Evolutionary conservation across 306 rosid species (phyloP).

Genomic region (Lathyrus aphaca): DNA sequence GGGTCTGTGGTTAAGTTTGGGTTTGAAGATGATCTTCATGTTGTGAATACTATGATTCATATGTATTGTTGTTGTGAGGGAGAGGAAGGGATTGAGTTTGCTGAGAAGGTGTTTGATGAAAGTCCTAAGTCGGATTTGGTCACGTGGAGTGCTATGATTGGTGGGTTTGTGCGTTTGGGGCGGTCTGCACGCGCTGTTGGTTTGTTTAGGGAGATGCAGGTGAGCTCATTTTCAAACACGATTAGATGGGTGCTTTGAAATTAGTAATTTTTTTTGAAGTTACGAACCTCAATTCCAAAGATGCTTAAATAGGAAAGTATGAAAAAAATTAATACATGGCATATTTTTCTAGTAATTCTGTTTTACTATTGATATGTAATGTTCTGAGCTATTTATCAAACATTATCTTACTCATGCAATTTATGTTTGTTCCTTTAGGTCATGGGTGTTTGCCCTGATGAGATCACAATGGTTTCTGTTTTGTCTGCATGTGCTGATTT

Average conservation of each 20-base stretch:
- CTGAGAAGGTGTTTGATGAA: conserved; percentile 74
- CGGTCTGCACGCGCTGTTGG: conserved; percentile 55
- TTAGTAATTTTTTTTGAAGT: neutral
- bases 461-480: conserved; percentile 79
- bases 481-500: conserved; percentile 81
- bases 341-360: neutral
- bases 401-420: neutral
- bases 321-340: neutral
- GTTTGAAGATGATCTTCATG: conserved; percentile 69
- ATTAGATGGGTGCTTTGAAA: neutral
- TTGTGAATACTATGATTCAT: conserved; percentile 79
- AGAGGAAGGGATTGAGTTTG: conserved; percentile 53
- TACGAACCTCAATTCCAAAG: too few relatives aligned
- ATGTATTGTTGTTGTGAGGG: conserved; percentile 62
- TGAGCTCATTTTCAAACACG: neutral
- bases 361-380: neutral
- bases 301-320: too few relatives aligned
- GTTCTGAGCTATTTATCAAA: neutral
- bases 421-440: conserved; percentile 55
- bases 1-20: conserved; percentile 69
- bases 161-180: conserved; percentile 73
- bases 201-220: conserved; percentile 81
- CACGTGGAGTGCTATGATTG: conserved; percentile 93
- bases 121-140: conserved; percentile 64
- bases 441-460: conserved; percentile 68